Evolutionary conservation across 805 yeast species (phyloP), one percentile per base, ranked within the genome.

Genomic region (Wickerhamomyces kurtzmanii): DNA sequence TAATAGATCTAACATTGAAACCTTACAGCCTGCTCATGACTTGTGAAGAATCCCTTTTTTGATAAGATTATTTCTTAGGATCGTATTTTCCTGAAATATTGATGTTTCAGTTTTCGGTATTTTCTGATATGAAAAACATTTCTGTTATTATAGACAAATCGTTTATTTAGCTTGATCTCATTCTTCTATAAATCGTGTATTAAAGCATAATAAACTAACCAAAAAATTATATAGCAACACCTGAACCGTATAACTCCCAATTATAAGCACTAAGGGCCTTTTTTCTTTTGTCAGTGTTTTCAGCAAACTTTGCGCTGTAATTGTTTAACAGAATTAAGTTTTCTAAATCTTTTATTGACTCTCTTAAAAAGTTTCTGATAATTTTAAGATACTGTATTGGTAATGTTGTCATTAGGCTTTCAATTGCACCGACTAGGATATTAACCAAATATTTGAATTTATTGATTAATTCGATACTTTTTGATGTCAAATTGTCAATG

Each of bases 241-340:
- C 62, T 23, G 46, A 43, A 3, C 63, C 62, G n/a, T 51, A 51
- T 9, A 42, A 36, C 14, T 41, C 37, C 63, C 62, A 57, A 31
- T 56, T 45, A 38, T 55, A 56, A 17, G 57, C 44, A 12, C 43
- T 43, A 12, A 57, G 29, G 8, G 54, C 45, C 8, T 53, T 53
- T 20, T 36, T 42, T 16, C 55, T 41, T 24, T 47, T 43, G 15
- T 32, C 27, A 4, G 44, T 34, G 17, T 44, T 47, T 15, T 28
- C 28, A 20, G 31, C 37, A 28, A 40, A 42, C 23, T 29, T 35
- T 5, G 28, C 38, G 20, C 32, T 22, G 23, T 39, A 41, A 31
- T 37, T 47, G 5, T 37, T 26, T 19, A 37, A 29, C 18, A 42
- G 29, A 16, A 39, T 39, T 18, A 38, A 32, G 26, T 40, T 43